phyloP scores from a whole-genome alignment of 2,329 filamentous ascomycete species.

The Colletotrichum filicis region DNA sequence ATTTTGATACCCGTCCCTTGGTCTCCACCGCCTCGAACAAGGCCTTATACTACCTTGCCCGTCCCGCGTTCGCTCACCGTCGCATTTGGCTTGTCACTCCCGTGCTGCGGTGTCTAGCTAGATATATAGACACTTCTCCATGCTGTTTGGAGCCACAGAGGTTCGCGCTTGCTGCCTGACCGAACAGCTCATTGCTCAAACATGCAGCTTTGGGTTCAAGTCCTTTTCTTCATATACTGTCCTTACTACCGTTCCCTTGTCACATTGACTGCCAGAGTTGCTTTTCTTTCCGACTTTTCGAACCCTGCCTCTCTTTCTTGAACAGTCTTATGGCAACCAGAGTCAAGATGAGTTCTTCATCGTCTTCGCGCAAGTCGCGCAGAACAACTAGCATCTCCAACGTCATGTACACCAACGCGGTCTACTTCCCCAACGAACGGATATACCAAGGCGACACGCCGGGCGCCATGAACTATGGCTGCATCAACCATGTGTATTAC shows the following conservation, averaged over 20 bases:
- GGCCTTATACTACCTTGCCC: slow-evolving; percentile 26
- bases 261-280: slow-evolving; percentile 6
- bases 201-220: slow-evolving; percentile 31
- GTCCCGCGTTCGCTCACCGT: slow-evolving; percentile 32
- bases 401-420: slow-evolving; percentile 76
- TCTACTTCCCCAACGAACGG: slow-evolving; percentile 85
- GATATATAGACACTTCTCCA: slow-evolving; percentile 34
- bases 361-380: slow-evolving; percentile 58
- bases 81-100: slow-evolving; percentile 24
- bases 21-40: slow-evolving; percentile 35
- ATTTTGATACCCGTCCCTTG: slow-evolving; percentile 43
- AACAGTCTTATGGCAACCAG: slow-evolving; percentile 12
- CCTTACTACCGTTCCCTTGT: slow-evolving; percentile 26
- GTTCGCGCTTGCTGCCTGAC: slow-evolving; percentile 36
- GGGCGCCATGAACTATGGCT: slow-evolving; percentile 77
- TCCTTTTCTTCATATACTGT: slow-evolving; percentile 33
- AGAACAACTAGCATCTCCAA: slow-evolving; percentile 56
- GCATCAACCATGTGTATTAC: slow-evolving; percentile 85
- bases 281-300: slow-evolving; percentile 11
- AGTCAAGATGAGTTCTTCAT: slow-evolving; percentile 50
- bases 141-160: slow-evolving; percentile 26
- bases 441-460: slow-evolving; percentile 80
- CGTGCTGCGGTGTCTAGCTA: slow-evolving; percentile 23
- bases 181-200: slow-evolving; percentile 27
- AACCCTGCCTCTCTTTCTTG: background rate